Evolutionary conservation across 495 filamentous ascomycete species (phyloP).

Genomic region (Poronia punctata): DNA sequence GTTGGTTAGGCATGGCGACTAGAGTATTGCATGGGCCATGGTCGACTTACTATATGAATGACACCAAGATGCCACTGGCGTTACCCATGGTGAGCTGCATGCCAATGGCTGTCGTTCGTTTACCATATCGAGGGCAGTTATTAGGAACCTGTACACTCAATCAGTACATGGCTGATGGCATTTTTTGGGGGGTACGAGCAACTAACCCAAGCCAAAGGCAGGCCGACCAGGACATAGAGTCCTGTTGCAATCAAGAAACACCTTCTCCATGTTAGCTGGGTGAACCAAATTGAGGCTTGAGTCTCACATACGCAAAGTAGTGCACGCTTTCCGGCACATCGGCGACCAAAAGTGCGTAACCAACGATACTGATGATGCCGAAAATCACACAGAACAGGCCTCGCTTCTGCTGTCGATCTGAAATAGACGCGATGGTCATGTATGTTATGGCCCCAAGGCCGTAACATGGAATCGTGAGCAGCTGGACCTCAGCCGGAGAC

Average conservation of each 20-base stretch:
- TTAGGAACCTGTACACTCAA: conserved; percentile 28
- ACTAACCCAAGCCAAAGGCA: conserved; percentile 61
- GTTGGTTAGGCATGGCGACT: conserved; percentile 6
- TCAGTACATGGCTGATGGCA: conserved; percentile 4
- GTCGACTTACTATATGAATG: conserved; percentile 49
- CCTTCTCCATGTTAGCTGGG: conserved; percentile 28
- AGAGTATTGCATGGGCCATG: background rate
- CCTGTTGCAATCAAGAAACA: conserved; percentile 66
- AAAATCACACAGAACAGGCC: conserved; percentile 55
- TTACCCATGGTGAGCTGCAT: conserved; percentile 67
- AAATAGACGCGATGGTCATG: conserved; percentile 52
- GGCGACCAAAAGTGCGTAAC: conserved; percentile 60
- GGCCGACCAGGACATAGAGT: conserved; percentile 60
- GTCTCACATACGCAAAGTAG: conserved; percentile 46
- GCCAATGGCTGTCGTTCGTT: conserved; percentile 62
- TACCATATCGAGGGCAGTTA: conserved; percentile 60
- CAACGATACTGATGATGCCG: conserved; percentile 53
- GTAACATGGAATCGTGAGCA: conserved; percentile 75
- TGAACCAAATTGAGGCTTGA: background rate
- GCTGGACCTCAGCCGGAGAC: conserved; percentile 56
- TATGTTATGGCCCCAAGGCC: conserved; percentile 60
- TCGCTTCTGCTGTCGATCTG: conserved; percentile 54
- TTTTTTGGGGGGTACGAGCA: background rate
- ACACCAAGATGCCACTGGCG: conserved; percentile 59
- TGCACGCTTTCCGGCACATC: conserved; percentile 53